Conservation (phyloP, 108 stramenopile genomes). For the Fistulifera pelliculosa region DNA sequence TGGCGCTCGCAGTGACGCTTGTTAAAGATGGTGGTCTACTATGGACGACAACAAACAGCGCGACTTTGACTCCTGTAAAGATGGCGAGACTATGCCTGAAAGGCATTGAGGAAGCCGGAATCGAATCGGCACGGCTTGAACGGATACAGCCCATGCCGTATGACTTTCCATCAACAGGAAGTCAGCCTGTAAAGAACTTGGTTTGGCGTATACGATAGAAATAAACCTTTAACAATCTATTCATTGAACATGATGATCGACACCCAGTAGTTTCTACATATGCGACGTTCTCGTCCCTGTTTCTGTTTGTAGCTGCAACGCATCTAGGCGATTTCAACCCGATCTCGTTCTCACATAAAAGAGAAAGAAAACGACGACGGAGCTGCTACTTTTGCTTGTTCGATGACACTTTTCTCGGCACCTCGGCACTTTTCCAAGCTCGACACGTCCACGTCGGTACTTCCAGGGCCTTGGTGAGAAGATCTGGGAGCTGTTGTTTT, state of each 20-base stretch:
- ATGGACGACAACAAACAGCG: slow-evolving; percentile 69
- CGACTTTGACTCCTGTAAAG: slow-evolving; percentile 49
- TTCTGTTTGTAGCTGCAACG: too few species aligned
- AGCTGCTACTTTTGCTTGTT: too few species aligned
- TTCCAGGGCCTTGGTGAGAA: slow-evolving; percentile 30
- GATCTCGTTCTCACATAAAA: too few species aligned
- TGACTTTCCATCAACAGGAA: slow-evolving; percentile 65
- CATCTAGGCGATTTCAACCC: too few species aligned
- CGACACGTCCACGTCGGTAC: slow-evolving; percentile 62
- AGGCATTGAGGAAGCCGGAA: slow-evolving; percentile 51
- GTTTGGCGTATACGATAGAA: slow-evolving; percentile 30
- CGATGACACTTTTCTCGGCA: too few species aligned
- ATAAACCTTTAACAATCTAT: too few species aligned
- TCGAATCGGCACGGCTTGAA: slow-evolving; percentile 51
- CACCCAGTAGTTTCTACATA: too few species aligned
- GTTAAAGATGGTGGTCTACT: slow-evolving; percentile 67
- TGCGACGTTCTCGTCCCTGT: too few species aligned
- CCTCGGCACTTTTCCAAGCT: slow-evolving; percentile 49
- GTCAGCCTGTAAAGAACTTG: slow-evolving; percentile 68
- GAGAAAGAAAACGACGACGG: too few species aligned
- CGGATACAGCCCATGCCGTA: slow-evolving; percentile 70
- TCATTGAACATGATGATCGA: too few species aligned
- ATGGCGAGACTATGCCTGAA: slow-evolving; percentile 57
- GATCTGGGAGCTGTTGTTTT: slow-evolving; percentile 30
- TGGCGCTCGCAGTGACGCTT: slow-evolving; percentile 60